These are phyloP conservation scores for Exserohilum turcica DNA, from an alignment of 2,329 filamentous ascomycete species.

Conservation along the genomic window DNA sequence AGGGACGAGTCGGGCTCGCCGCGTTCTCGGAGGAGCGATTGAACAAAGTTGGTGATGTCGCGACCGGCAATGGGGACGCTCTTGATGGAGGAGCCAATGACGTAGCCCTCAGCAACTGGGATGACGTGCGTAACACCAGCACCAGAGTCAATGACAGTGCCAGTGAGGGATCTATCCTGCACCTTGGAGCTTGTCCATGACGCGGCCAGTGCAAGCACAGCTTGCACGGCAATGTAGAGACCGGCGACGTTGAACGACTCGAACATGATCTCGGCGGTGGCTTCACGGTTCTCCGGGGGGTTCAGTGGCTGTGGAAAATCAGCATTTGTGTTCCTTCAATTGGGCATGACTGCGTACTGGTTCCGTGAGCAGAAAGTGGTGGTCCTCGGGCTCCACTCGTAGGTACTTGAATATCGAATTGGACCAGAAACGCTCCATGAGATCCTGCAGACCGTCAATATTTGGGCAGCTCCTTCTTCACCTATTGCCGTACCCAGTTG, in stretches of 20 bases:
- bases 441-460: constrained; percentile 65
- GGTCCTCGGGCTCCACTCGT: constrained; percentile 95
- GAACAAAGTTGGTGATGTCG: constrained; percentile 98
- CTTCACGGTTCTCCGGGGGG: constrained; percentile 97
- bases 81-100: constrained; percentile 98
- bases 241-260: constrained; percentile 99
- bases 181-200: constrained; percentile 99
- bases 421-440: constrained; percentile 99
- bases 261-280: constrained; percentile 99
- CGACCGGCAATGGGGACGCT: constrained; percentile 97
- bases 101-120: constrained; percentile 96
- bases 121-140: constrained; percentile 99
- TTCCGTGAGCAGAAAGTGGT: constrained; percentile 97
- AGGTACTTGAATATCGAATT: constrained; percentile 99
- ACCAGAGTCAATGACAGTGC: constrained; percentile 97
- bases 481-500: constrained; percentile 76
- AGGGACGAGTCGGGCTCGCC: constrained; percentile 95
- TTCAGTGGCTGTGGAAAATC: constrained; percentile 76
- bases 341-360: constrained; percentile 66
- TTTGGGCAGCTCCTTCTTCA: neutral
- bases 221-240: constrained; percentile 98
- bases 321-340: constrained; percentile 5
- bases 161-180: constrained; percentile 91
- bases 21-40: constrained; percentile 91
- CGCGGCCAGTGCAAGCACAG: constrained; percentile 91